These are phyloP conservation scores for Rhododendron simsii DNA, from an alignment of 148 eudicot genomes.

Conservation along the genomic window DNA sequence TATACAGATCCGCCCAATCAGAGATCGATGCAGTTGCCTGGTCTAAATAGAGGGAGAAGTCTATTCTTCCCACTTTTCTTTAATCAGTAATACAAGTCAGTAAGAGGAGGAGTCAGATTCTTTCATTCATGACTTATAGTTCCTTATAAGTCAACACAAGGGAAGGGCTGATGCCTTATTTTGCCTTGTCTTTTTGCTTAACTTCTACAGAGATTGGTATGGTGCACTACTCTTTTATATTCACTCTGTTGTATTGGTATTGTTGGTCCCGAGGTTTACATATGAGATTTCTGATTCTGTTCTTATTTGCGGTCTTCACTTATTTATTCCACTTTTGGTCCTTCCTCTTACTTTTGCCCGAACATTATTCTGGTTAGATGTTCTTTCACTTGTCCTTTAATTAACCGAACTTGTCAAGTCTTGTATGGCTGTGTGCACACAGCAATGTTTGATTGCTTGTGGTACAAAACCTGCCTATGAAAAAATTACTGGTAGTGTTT, in stretches of 20 bases:
- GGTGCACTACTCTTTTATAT: background rate
- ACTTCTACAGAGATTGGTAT: background rate
- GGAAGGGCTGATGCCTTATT: background rate
- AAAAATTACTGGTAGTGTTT: too few species aligned
- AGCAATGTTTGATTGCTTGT: background rate
- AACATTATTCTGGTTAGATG: background rate
- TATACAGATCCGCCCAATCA: conserved; percentile 83
- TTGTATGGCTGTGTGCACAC: background rate
- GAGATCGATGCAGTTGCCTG: conserved; percentile 92
- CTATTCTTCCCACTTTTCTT: background rate
- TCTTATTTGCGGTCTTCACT: background rate
- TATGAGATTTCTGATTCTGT: background rate
- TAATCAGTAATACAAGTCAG: background rate
- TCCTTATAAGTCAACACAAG: background rate
- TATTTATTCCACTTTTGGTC: background rate
- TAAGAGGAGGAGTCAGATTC: background rate
- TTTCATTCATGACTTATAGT: conserved; percentile 1
- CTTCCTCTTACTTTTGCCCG: background rate
- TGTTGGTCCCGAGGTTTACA: background rate
- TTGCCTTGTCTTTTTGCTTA: background rate
- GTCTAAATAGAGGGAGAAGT: conserved; percentile 40
- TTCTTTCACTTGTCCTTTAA: background rate
- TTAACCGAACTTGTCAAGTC: background rate
- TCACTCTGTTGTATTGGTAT: background rate
- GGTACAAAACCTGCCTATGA: background rate